Evolutionary conservation across 2,329 filamentous ascomycete genomes (phyloP).

Genomic region (Purpureocillium takamizusanense): DNA sequence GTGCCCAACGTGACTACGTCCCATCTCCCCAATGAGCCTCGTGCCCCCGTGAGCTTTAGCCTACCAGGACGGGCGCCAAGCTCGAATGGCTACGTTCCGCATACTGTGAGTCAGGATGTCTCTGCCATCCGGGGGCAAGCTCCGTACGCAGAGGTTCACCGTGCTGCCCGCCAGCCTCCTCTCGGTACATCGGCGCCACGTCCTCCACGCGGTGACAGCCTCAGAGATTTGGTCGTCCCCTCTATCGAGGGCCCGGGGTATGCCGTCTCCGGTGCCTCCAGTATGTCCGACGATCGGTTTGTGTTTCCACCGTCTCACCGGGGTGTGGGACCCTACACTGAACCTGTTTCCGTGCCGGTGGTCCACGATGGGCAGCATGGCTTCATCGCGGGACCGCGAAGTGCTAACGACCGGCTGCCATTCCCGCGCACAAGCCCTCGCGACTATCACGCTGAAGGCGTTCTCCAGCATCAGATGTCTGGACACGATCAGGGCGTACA

Average conservation of each 20-base stretch:
- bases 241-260: not conserved
- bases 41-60: slow-evolving; percentile 1
- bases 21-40: not conserved
- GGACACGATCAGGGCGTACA: no score
- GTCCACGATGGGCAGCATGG: no score
- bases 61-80: slow-evolving; percentile 11
- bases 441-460: not conserved
- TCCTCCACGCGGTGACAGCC: not conserved
- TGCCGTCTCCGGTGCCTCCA: no score
- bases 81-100: slow-evolving; percentile 17
- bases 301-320: no score
- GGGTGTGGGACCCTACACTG: no score
- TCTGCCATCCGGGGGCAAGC: slow-evolving; percentile 2
- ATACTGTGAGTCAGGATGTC: not conserved
- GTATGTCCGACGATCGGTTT: no score
- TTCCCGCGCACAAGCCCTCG: not conserved
- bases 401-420: not conserved
- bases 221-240: not conserved
- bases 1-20: not conserved
- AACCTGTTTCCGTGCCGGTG: no score
- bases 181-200: not conserved
- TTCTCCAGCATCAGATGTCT: slow-evolving; percentile 3
- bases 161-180: slow-evolving; percentile 6
- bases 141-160: slow-evolving; percentile 17
- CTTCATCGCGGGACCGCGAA: not conserved